Conservation (phyloP, 345 rosid species). For the Syzygium aqueum region DNA sequence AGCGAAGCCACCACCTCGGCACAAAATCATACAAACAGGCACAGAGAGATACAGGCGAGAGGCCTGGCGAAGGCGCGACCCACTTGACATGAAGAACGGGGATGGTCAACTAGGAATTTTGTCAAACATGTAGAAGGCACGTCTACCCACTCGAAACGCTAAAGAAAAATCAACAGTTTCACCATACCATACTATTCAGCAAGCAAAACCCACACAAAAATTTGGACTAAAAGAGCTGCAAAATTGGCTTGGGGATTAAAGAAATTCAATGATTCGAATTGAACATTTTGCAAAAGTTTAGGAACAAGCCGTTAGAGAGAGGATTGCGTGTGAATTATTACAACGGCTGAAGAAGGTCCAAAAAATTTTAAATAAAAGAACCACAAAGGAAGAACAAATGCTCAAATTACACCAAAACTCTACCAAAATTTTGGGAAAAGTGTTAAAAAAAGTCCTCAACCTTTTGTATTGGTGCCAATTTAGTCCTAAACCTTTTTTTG, state of each 20-base stretch:
- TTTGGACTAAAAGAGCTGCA: not conserved
- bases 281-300: not conserved
- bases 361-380: not conserved
- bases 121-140: not conserved
- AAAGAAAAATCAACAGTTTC: not conserved
- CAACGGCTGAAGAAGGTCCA: not conserved
- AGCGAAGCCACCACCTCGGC: not conserved
- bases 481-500: too few relatives aligned
- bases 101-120: not conserved
- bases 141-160: not conserved
- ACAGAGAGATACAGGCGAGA: too few relatives aligned
- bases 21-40: not conserved
- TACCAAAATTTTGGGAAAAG: not conserved
- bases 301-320: not conserved
- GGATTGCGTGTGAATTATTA: not conserved
- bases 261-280: not conserved
- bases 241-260: not conserved
- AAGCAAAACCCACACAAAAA: not conserved
- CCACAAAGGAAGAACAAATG: not conserved
- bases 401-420: not conserved
- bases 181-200: not conserved
- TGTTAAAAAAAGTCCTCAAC: too few relatives aligned
- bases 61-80: too few relatives aligned
- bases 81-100: too few relatives aligned
- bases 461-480: too few relatives aligned